Evolutionary conservation across 768 basidiomycete genomes (phyloP).

Genomic region (Lanmaoa pseudosensibilis): DNA sequence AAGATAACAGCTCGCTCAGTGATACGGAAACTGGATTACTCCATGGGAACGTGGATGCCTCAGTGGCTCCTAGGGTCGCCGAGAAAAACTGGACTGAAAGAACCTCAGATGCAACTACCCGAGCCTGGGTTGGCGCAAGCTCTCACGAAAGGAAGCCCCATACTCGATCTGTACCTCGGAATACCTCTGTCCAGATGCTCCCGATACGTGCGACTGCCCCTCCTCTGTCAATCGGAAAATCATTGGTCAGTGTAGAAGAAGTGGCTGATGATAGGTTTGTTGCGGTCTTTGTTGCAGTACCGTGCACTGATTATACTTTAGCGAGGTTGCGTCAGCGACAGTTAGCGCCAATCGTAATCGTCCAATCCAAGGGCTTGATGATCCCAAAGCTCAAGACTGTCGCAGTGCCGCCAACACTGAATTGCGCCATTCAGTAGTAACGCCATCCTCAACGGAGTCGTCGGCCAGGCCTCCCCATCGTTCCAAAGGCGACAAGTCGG

Average conservation of each 20-base stretch:
- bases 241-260: neutral
- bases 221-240: neutral
- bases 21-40: slow-evolving; percentile 1
- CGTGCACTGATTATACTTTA: slow-evolving; percentile 7
- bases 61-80: neutral
- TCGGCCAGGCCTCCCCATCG: neutral
- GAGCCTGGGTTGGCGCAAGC: neutral
- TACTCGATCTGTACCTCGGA: neutral
- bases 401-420: neutral
- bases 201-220: neutral
- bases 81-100: neutral
- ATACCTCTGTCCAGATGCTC: neutral
- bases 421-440: neutral
- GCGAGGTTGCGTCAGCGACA: neutral
- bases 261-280: slow-evolving; percentile 12
- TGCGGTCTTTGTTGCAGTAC: neutral
- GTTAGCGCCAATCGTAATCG: neutral
- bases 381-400: neutral
- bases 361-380: neutral
- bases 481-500: neutral
- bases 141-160: slow-evolving; percentile 16
- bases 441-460: neutral
- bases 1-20: neutral
- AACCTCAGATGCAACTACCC: neutral
- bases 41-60: neutral